phyloP scores from a whole-genome alignment of 169 alveolate species.

The Plasmodium ovale region DNA sequence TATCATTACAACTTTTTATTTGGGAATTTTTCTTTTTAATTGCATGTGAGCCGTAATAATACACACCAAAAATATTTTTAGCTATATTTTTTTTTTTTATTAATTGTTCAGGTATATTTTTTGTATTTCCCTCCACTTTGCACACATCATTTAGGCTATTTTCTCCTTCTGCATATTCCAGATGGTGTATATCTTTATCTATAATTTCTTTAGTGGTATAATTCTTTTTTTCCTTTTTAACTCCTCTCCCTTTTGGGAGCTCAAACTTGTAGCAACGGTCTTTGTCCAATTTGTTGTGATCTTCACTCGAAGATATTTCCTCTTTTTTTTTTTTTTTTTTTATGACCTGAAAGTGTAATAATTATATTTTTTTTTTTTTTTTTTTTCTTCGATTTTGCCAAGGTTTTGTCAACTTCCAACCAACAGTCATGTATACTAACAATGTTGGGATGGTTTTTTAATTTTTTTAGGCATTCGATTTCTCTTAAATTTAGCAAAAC shows the following conservation, averaged over 20 bases:
- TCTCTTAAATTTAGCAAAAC: constrained; percentile 41
- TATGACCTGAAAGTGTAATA: constrained; percentile 9
- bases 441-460: constrained; percentile 30
- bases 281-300: not conserved
- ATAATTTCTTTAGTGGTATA: not conserved
- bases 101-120: constrained; percentile 1
- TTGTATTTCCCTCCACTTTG: not conserved
- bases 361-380: not conserved
- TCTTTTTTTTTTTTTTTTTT: not conserved
- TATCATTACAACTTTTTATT: not conserved
- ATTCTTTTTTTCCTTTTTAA: not conserved
- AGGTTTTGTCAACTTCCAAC: constrained; percentile 30
- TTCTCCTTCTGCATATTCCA: too few relatives aligned
- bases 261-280: not conserved
- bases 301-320: not conserved
- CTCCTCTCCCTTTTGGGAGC: not conserved
- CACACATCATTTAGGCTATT: too few relatives aligned
- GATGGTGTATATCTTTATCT: not conserved
- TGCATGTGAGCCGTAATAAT: not conserved
- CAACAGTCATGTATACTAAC: constrained; percentile 39
- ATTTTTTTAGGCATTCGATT: constrained; percentile 28
- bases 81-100: not conserved
- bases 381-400: constrained; percentile 4
- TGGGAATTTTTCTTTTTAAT: not conserved
- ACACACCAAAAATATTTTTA: not conserved